Evolutionary conservation across 805 yeast genomes (phyloP).

Genomic region (Candida nanaspora): DNA sequence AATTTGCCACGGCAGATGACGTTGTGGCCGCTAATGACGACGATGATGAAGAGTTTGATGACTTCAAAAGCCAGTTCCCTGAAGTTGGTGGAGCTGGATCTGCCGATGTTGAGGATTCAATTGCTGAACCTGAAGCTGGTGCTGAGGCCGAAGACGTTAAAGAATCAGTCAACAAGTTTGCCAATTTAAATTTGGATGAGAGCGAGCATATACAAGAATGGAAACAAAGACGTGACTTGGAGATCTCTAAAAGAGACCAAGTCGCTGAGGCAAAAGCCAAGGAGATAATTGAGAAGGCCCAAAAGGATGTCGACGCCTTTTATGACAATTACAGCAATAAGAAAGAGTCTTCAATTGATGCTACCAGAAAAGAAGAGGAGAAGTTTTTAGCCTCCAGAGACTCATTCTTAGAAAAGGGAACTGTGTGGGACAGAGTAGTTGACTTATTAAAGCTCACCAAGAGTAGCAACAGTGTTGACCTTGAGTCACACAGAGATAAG

Average conservation of each 20-base stretch:
- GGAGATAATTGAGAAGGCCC: slow-evolving; percentile 69
- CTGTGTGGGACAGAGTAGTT: slow-evolving; percentile 50
- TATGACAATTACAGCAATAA: slow-evolving; percentile 86
- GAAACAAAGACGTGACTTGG: slow-evolving; percentile 75
- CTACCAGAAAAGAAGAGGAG: slow-evolving; percentile 60
- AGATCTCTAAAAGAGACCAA: slow-evolving; percentile 73
- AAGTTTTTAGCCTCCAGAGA: slow-evolving; percentile 71
- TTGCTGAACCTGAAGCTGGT: slow-evolving; percentile 2
- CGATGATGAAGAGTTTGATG: slow-evolving; percentile 40
- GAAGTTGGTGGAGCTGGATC: slow-evolving; percentile 34
- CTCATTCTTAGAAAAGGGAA: slow-evolving; percentile 41
- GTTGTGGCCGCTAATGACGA: slow-evolving; percentile 33
- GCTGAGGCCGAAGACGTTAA: slow-evolving; percentile 31
- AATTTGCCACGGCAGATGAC: slow-evolving; percentile 62
- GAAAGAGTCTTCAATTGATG: slow-evolving; percentile 60
- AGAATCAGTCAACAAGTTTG: slow-evolving; percentile 32
- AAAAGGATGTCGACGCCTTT: slow-evolving; percentile 80
- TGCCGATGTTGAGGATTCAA: slow-evolving; percentile 6
- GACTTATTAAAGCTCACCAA: slow-evolving; percentile 33
- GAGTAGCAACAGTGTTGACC: slow-evolving; percentile 27
- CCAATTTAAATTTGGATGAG: slow-evolving; percentile 33
- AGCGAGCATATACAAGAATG: slow-evolving; percentile 65
- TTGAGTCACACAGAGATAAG: slow-evolving; percentile 37
- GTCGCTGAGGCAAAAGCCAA: slow-evolving; percentile 55
- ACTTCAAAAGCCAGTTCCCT: slow-evolving; percentile 60